Evolutionary conservation across 371 early-diverging fungal species (phyloP).

Genomic region (Mortierella sp.): DNA sequence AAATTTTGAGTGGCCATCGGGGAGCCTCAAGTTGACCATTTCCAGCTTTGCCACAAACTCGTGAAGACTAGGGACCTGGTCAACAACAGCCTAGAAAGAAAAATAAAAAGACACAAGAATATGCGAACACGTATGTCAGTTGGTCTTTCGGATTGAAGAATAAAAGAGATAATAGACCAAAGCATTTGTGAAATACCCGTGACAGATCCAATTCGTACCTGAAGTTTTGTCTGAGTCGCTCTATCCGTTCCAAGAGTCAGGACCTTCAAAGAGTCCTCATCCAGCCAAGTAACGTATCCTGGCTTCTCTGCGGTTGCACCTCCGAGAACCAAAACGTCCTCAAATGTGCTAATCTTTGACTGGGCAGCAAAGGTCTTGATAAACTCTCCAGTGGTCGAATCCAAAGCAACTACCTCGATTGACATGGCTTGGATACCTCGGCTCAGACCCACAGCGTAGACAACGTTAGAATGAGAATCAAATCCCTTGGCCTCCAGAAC

Average conservation of each 20-base stretch:
- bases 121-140: too few relatives aligned
- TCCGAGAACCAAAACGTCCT: slow-evolving; percentile 28
- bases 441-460: slow-evolving; percentile 39
- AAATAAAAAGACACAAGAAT: not conserved
- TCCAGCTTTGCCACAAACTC: slow-evolving; percentile 25
- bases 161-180: not conserved
- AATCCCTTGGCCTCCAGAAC: slow-evolving; percentile 47
- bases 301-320: slow-evolving; percentile 27
- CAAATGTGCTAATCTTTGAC: slow-evolving; percentile 25
- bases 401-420: slow-evolving; percentile 31
- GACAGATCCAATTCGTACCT: slow-evolving; percentile 6
- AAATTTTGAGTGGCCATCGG: slow-evolving; percentile 35
- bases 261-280: slow-evolving; percentile 39
- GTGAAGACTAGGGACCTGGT: slow-evolving; percentile 18
- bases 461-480: slow-evolving; percentile 14
- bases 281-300: slow-evolving; percentile 45
- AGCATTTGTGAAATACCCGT: not conserved
- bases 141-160: not conserved
- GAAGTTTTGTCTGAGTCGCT: slow-evolving; percentile 13
- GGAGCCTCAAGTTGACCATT: slow-evolving; percentile 22
- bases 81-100: slow-evolving; percentile 16
- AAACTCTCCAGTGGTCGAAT: slow-evolving; percentile 32
- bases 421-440: slow-evolving; percentile 35
- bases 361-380: slow-evolving; percentile 39
- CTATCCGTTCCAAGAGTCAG: slow-evolving; percentile 42